phyloP scores from a whole-genome alignment of 1,284 basidiomycete genomes.

The Pseudomicrostroma phylloplanum region DNA sequence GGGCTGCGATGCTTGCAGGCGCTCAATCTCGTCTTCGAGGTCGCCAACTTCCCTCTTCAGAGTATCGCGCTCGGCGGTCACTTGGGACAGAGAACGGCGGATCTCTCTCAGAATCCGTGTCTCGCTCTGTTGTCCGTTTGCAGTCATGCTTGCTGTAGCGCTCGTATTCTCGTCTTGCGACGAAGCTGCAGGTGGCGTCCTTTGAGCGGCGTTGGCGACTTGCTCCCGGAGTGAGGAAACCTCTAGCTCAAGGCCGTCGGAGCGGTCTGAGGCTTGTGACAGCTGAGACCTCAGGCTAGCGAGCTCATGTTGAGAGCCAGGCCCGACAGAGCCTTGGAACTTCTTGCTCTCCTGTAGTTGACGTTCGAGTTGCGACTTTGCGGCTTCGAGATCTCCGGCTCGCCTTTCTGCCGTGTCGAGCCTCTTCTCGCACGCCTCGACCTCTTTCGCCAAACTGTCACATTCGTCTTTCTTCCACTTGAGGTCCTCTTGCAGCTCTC shows the following conservation, averaged over 20 bases:
- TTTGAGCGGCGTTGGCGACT: neutral
- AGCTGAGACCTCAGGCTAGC: neutral
- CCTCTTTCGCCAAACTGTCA: constrained; percentile 1
- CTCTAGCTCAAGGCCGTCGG: neutral
- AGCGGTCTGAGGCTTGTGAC: neutral
- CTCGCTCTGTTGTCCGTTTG: constrained; percentile 1
- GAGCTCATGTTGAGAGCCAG: neutral
- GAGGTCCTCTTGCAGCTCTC: constrained; percentile 10
- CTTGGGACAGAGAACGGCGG: neutral
- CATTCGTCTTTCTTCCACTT: neutral
- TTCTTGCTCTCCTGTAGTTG: neutral
- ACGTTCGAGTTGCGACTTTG: neutral
- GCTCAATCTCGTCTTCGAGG: constrained; percentile 10
- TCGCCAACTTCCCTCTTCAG: neutral
- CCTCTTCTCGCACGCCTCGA: constrained; percentile 3
- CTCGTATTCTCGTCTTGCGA: neutral
- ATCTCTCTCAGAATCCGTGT: constrained; percentile 1
- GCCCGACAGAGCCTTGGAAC: neutral
- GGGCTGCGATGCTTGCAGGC: neutral
- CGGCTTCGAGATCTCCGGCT: neutral
- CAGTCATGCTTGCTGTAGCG: neutral
- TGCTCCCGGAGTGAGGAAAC: neutral
- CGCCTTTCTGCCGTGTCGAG: neutral
- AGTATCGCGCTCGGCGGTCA: constrained; percentile 4
- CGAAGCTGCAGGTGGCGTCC: neutral